Evolutionary conservation across 108 stramenopile genomes (phyloP), one percentile per base, ranked within the genome.

Genomic region (Nannochloropsis gaditana): DNA sequence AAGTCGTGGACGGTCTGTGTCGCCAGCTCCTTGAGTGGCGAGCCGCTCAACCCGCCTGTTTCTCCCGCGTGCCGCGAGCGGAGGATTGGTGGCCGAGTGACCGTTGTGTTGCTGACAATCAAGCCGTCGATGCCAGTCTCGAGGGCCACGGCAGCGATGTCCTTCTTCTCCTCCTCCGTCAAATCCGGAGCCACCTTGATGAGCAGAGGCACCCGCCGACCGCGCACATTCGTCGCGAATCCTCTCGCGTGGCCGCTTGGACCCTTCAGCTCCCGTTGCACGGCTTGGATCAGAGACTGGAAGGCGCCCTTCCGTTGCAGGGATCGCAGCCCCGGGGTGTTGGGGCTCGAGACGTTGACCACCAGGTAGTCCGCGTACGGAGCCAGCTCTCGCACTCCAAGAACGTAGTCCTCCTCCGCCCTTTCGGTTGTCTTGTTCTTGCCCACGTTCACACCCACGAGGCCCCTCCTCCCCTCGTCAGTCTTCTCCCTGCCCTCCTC

Each of bases 161-260:
- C 95, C 80, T 86, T 43, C 89, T 94, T 87, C 84, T 97, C 94
- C 9, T 92, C 91, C 41, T 91, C 86, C 6, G 82, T 89, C 86
- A 99, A 89, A 89, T 99, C 98, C 42, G 98, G 98, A 43, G 95
- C 93, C 21, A 97, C 86, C 91, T 99, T 98, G 82, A 98, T 95
- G 83, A 97, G 92, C 3, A 98, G 83, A 15, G 96, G 96, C 15
- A 86, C 86, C 43, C 45, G 83, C 45, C 15, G 45, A 50, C 15
- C 41, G 17, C 21, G 44, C 82, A 44, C 81, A 15, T 82, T 43
- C 4, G 43, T 43, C 43, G 9, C 82, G 31, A 41, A 41, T 4
- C 45, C 79, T 45, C 80, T 59, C 81, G 79, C 3, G 82, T 83
- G 21, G 80, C 80, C 83, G 42, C 83, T 11, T 21, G 45, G 17